These are phyloP conservation scores for Fomitopsis serialis DNA, from an alignment of 768 basidiomycete genomes.

Conservation along the genomic window DNA sequence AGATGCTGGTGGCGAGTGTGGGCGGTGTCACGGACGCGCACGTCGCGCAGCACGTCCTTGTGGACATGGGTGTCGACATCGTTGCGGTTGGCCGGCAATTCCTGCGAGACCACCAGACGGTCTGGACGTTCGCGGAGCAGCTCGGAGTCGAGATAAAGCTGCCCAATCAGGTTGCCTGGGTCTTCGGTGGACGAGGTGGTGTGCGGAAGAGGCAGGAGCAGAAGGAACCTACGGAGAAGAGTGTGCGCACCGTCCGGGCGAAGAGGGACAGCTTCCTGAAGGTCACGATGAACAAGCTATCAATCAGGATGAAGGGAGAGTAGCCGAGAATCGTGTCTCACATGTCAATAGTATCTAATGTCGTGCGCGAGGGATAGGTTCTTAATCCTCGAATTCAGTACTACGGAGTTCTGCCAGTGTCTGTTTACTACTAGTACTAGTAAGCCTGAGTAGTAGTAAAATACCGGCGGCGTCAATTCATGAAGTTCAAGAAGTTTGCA, in stretches of 20 bases:
- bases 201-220: neutral
- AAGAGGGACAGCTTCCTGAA: too few species aligned
- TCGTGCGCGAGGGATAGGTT: too few species aligned
- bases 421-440: too few species aligned
- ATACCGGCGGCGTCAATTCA: too few species aligned
- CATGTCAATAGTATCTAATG: too few species aligned
- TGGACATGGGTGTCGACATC: constrained; percentile 53
- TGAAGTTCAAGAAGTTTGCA: too few species aligned
- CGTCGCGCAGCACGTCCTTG: constrained; percentile 53
- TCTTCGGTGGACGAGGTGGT: constrained; percentile 30
- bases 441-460: too few species aligned
- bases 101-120: constrained; percentile 51
- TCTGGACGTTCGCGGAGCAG: constrained; percentile 49
- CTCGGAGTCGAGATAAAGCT: constrained; percentile 43
- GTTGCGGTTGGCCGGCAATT: constrained; percentile 36
- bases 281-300: neutral
- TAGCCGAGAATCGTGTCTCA: too few species aligned
- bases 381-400: too few species aligned
- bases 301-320: neutral
- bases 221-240: too few species aligned
- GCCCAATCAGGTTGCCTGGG: constrained; percentile 54
- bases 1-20: constrained; percentile 44
- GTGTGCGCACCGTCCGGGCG: too few species aligned
- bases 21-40: constrained; percentile 52
- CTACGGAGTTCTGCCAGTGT: too few species aligned